Percentiles rank a stretch among this genome's conserved stretches.
Conservation (phyloP, 805 yeast species). For the Jamesozyma rosinii region DNA sequence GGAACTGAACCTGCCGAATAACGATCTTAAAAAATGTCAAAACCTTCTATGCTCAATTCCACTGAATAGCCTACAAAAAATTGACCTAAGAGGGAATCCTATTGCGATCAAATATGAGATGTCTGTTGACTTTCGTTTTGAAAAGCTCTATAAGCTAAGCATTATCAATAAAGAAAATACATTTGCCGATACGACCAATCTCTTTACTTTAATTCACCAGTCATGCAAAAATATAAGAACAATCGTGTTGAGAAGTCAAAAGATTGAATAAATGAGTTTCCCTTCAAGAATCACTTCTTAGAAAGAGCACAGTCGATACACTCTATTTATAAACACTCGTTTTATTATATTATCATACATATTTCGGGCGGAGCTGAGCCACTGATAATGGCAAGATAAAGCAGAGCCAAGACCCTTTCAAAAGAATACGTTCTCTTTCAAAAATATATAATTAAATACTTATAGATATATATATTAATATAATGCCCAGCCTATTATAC, state of each 20-base stretch:
- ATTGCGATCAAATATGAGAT: constrained; percentile 3
- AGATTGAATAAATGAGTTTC: too few relatives aligned
- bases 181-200: neutral
- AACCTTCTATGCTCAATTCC: constrained; percentile 12
- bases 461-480: neutral
- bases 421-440: neutral
- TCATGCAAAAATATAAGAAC: constrained; percentile 1
- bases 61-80: neutral
- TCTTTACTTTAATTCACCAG: constrained; percentile 1
- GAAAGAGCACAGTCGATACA: too few relatives aligned
- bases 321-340: too few relatives aligned
- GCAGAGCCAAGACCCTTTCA: too few relatives aligned
- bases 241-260: constrained; percentile 1
- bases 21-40: constrained; percentile 13
- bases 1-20: constrained; percentile 14
- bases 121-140: neutral
- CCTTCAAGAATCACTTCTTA: too few relatives aligned
- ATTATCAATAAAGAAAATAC: neutral
- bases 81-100: constrained; percentile 5
- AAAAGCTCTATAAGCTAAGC: neutral
- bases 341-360: too few relatives aligned
- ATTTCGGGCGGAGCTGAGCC: too few relatives aligned
- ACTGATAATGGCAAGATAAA: too few relatives aligned
- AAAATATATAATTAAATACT: neutral
- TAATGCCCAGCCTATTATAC: constrained; percentile 1